Percentiles rank a stretch among this genome's conserved stretches.
Conservation (phyloP, 2,329 filamentous ascomycete species). For the Arthrobotrys pseudoclavata region DNA sequence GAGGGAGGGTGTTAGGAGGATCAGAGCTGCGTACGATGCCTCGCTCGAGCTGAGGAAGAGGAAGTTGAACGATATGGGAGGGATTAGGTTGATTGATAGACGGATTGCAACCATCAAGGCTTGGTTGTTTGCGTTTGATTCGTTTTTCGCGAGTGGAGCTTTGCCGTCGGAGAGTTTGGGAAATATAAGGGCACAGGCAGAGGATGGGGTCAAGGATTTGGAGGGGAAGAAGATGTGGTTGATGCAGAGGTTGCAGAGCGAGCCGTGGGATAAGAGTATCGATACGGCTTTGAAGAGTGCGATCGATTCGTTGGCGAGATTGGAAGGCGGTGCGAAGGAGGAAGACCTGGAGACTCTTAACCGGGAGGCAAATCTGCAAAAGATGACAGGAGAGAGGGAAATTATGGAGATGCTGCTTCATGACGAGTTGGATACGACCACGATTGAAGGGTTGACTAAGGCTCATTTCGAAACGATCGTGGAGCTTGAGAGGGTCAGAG, state of each 20-base stretch:
- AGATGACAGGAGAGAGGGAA: slow-evolving; percentile 84
- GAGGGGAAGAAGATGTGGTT: slow-evolving; percentile 92
- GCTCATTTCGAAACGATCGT: slow-evolving; percentile 93
- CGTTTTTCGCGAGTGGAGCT: slow-evolving; percentile 76
- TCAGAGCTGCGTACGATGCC: slow-evolving; percentile 87
- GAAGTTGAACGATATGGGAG: slow-evolving; percentile 82
- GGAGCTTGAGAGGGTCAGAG: slow-evolving; percentile 83
- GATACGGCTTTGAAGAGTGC: slow-evolving; percentile 90
- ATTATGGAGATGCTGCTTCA: slow-evolving; percentile 81
- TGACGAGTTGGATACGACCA: slow-evolving; percentile 80
- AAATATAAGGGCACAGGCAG: slow-evolving; percentile 86
- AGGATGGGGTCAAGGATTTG: slow-evolving; percentile 88
- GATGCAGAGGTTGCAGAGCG: slow-evolving; percentile 83
- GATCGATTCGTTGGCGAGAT: slow-evolving; percentile 79
- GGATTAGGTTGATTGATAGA: slow-evolving; percentile 83
- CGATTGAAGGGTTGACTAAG: slow-evolving; percentile 85
- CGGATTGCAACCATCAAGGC: slow-evolving; percentile 87
- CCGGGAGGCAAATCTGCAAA: slow-evolving; percentile 87
- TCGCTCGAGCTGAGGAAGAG: slow-evolving; percentile 82
- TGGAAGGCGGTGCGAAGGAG: slow-evolving; percentile 76
- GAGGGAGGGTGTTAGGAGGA: slow-evolving; percentile 82
- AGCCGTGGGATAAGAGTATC: slow-evolving; percentile 87
- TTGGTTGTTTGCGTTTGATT: slow-evolving; percentile 93
- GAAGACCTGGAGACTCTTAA: slow-evolving; percentile 79
- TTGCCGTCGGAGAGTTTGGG: slow-evolving; percentile 76